Evolutionary conservation across 192 early-diverging fungal genomes (phyloP).

Genomic region (Geosiphon pyriformis): DNA sequence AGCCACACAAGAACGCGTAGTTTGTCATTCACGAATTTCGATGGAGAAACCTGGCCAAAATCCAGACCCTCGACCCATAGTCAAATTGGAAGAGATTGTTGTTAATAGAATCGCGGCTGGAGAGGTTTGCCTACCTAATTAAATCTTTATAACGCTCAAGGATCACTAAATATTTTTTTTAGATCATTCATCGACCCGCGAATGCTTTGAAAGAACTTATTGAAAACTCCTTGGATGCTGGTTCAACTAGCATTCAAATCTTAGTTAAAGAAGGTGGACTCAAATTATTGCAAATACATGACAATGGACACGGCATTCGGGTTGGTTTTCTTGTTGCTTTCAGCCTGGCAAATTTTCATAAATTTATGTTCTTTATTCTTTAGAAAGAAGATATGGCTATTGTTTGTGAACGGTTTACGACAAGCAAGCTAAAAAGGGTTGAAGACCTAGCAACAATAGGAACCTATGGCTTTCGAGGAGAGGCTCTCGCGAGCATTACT

Average conservation of each 20-base stretch:
- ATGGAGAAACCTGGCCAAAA: too few species aligned
- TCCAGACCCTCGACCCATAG: conserved; percentile 50
- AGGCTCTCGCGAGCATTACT: conserved; percentile 94
- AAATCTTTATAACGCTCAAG: background rate
- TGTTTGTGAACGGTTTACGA: conserved; percentile 94
- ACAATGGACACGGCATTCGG: conserved; percentile 90
- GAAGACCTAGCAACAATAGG: conserved; percentile 80
- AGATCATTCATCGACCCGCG: conserved; percentile 93
- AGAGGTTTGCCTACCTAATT: conserved; percentile 51
- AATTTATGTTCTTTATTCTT: conserved; percentile 6
- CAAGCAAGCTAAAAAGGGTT: conserved; percentile 81
- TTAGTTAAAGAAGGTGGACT: conserved; percentile 85
- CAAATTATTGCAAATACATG: conserved; percentile 90
- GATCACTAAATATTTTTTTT: background rate
- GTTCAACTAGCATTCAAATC: conserved; percentile 79
- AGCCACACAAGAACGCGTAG: too few species aligned
- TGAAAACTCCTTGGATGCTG: conserved; percentile 95
- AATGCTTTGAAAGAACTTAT: conserved; percentile 97
- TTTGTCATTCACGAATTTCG: too few species aligned
- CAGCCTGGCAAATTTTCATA: background rate
- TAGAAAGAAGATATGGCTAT: conserved; percentile 81
- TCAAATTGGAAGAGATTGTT: conserved; percentile 76
- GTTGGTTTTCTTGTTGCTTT: conserved; percentile 30
- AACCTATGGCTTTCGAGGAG: conserved; percentile 96
- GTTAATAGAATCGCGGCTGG: conserved; percentile 97